These are phyloP conservation scores for Tieghemiomyces parasiticus DNA, from an alignment of 192 early-diverging fungal species.

Conservation along the genomic window DNA sequence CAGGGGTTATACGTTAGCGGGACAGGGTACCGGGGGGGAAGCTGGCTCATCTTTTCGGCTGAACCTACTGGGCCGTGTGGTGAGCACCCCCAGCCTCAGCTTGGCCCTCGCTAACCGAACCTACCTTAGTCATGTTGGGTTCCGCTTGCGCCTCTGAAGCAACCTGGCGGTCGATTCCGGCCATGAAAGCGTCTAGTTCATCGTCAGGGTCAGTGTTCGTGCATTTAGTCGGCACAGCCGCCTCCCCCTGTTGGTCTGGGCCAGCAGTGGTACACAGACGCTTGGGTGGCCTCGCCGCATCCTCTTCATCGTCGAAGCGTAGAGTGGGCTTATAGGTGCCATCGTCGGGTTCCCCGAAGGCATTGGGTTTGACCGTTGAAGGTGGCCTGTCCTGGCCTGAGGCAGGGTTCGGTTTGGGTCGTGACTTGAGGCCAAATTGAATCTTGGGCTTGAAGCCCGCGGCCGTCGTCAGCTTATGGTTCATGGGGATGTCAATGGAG, in stretches of 20 bases:
- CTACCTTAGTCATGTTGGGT: too few species aligned
- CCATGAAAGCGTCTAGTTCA: not conserved
- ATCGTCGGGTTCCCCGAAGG: not conserved
- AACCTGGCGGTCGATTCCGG: not conserved
- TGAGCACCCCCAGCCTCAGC: not conserved
- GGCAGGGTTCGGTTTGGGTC: not conserved
- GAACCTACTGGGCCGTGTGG: not conserved
- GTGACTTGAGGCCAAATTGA: not conserved
- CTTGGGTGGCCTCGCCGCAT: not conserved
- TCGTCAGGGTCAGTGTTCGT: not conserved
- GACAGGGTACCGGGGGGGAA: not conserved
- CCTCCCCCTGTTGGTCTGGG: not conserved
- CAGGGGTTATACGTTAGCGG: not conserved
- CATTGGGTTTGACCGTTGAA: not conserved
- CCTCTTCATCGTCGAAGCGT: not conserved
- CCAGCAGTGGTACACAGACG: not conserved
- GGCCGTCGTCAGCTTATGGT: not conserved
- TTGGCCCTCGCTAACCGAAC: not conserved
- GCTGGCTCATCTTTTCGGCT: not conserved
- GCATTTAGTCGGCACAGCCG: not conserved
- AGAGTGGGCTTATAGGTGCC: not conserved
- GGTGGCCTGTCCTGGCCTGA: not conserved
- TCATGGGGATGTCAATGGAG: not conserved
- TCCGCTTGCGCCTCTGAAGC: too few species aligned
- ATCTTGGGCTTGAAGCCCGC: not conserved